Evolutionary conservation across 2,329 filamentous ascomycete genomes (phyloP).

Genomic region (Beauveria caledonica): DNA sequence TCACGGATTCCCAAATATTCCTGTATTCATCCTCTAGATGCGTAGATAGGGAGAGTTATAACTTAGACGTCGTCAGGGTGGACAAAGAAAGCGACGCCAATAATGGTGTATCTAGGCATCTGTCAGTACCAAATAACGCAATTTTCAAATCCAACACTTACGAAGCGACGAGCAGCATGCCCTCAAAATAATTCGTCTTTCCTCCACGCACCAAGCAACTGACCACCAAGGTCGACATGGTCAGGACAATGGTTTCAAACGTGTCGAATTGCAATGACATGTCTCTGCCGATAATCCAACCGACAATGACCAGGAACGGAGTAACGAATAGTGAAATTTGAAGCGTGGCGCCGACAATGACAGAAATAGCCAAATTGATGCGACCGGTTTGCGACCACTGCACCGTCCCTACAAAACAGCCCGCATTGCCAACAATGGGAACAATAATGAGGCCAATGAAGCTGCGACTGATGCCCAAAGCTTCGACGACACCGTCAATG

Average conservation of each 20-base stretch:
- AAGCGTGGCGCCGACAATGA: conserved; percentile 16
- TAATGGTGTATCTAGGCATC: conserved; percentile 3
- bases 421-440: conserved; percentile 15
- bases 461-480: conserved; percentile 14
- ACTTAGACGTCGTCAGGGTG: conserved; percentile 6
- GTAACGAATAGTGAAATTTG: conserved; percentile 16
- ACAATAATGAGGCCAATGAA: conserved; percentile 16
- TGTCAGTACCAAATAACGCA: not conserved
- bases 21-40: not conserved
- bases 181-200: conserved; percentile 15
- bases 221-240: conserved; percentile 15
- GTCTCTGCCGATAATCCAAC: conserved; percentile 8
- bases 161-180: conserved; percentile 14
- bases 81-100: conserved; percentile 8
- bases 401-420: conserved; percentile 14
- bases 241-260: conserved; percentile 15
- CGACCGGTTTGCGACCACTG: conserved; percentile 14
- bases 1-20: not conserved
- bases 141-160: not conserved
- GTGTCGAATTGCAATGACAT: conserved; percentile 16
- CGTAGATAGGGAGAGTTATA: too few species aligned
- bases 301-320: conserved; percentile 14
- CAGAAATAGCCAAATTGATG: conserved; percentile 15
- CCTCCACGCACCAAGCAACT: conserved; percentile 15
- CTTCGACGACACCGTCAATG: conserved; percentile 15